Evolutionary conservation across 257 asterid species (phyloP).

Genomic region (Catharanthus roseus): DNA sequence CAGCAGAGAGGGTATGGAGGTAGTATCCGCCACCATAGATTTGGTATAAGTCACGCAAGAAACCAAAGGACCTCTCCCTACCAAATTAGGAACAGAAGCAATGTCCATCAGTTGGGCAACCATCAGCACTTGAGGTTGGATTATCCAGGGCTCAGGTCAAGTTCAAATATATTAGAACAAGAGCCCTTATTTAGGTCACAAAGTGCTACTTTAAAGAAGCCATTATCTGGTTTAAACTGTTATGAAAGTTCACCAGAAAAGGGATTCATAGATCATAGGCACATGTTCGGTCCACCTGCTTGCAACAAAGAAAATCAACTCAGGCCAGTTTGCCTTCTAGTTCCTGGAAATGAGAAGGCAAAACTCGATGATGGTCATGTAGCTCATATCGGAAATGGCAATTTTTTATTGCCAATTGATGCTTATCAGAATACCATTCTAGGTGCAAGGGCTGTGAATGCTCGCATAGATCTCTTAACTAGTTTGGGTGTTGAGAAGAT

Average conservation of each 20-base stretch:
- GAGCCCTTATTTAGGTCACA: background rate
- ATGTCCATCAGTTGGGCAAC: background rate
- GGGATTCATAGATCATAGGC: background rate
- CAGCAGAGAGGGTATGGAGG: background rate
- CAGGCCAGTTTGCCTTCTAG: background rate
- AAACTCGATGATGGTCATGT: background rate
- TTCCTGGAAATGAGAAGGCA: background rate
- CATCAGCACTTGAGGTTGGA: conserved; percentile 5
- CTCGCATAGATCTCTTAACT: conserved; percentile 7
- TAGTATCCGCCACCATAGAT: conserved; percentile 2
- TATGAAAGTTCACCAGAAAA: background rate
- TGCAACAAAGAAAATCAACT: background rate
- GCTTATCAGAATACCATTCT: background rate
- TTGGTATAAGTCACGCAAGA: conserved; percentile 14
- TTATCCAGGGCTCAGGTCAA: background rate
- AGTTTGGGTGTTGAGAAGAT: background rate
- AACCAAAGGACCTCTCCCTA: conserved; percentile 2
- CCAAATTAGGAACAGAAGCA: background rate
- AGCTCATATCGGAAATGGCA: background rate
- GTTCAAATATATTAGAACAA: conserved; percentile 7
- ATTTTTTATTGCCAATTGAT: background rate
- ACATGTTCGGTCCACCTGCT: background rate
- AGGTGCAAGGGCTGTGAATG: background rate
- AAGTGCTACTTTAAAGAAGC: background rate
- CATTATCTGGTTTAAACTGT: background rate